Base-by-base conservation (phyloP, 805 yeast species). In the Monosporozyma aquatica region DNA sequence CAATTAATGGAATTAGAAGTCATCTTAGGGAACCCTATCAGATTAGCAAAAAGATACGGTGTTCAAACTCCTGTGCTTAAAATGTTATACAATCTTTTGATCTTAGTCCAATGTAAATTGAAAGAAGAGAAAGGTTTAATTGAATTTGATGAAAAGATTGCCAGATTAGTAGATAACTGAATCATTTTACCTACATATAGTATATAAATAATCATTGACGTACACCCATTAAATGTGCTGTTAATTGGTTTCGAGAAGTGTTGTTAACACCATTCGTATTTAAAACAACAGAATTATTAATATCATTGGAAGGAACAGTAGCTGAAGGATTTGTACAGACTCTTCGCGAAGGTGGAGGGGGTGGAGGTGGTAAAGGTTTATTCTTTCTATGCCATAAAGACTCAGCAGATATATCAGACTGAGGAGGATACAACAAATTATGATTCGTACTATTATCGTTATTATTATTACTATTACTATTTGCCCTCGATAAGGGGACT, bases 1-100 rank as follows among this genome's bases (percentile, higher is more conserved):
- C 78, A 80, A 51, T 74, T 78, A 29, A 74, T 82, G 62, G 92
- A 83, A 60, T 58, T 80, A 30, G 86, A 82, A 54, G 77, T 73
- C 21, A 78, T 83, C 44, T 61, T 83, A 24, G 87, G 89, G n/a
- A 82, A 81, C 51, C 69, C 82, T 1, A 52, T 80, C 35, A 60
- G 58, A 23, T 64, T 70, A 30, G 83, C 80, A 6, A 58, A 61
- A 35, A 63, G 63, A 44, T 54, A 67, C 43, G 64, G 69, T 0
- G 71, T 78, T 8, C 51, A 58, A 21, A 70, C 87, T 0, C 95
- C 95, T 1, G 65, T 69, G 3, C 69, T 87, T 43, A 58, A 68
- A 2, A 58, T 76, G 41, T 48, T 86, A 18, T 84, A 85, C 58
- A 60, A 68, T 23, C 65, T 85, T 43, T 68, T 84, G 47, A 69